These are phyloP conservation scores for Phytopythium litorale DNA, from an alignment of 352 stramenopile species.

Conservation along the genomic window DNA sequence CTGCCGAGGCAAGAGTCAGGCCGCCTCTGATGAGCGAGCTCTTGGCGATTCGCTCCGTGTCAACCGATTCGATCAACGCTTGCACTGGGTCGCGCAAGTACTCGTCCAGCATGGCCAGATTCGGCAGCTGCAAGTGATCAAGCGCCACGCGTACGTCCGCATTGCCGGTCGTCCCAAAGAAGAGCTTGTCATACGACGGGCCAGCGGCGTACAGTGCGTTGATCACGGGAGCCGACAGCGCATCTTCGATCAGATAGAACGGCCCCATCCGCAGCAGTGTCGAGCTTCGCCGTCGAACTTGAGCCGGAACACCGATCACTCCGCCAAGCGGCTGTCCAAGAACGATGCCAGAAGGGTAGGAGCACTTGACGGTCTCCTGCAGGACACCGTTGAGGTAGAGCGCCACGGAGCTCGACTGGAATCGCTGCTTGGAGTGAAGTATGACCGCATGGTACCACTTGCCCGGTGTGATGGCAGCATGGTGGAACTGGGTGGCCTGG, in stretches of 20 bases:
- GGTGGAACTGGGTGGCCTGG: conserved; percentile 49
- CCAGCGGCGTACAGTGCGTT: conserved; percentile 56
- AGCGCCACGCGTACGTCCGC: conserved; percentile 45
- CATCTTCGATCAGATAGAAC: conserved; percentile 66
- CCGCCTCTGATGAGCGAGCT: conserved; percentile 46
- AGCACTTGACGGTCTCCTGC: conserved; percentile 68
- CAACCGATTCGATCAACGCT: conserved; percentile 63
- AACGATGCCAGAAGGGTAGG: conserved; percentile 51
- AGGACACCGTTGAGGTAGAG: conserved; percentile 63
- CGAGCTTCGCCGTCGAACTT: conserved; percentile 31
- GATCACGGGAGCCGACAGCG: conserved; percentile 37
- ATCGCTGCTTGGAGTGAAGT: conserved; percentile 59
- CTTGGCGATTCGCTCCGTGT: conserved; percentile 45
- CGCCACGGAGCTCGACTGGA: conserved; percentile 60
- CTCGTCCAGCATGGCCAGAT: conserved; percentile 51
- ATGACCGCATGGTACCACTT: conserved; percentile 56
- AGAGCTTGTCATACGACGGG: conserved; percentile 53
- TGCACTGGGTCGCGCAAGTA: conserved; percentile 66
- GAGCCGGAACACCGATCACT: conserved; percentile 51
- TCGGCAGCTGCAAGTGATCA: conserved; percentile 43
- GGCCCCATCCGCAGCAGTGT: conserved; percentile 44
- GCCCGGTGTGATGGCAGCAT: conserved; percentile 30
- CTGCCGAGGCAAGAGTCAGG: conserved; percentile 51
- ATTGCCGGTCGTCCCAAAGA: conserved; percentile 40
- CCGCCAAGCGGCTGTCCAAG: conserved; percentile 53